Percentiles rank a stretch among this genome's conserved stretches.
These are phyloP conservation scores for Stentor roeselii DNA, from an alignment of 73 alveolate species.

Conservation along the genomic window DNA sequence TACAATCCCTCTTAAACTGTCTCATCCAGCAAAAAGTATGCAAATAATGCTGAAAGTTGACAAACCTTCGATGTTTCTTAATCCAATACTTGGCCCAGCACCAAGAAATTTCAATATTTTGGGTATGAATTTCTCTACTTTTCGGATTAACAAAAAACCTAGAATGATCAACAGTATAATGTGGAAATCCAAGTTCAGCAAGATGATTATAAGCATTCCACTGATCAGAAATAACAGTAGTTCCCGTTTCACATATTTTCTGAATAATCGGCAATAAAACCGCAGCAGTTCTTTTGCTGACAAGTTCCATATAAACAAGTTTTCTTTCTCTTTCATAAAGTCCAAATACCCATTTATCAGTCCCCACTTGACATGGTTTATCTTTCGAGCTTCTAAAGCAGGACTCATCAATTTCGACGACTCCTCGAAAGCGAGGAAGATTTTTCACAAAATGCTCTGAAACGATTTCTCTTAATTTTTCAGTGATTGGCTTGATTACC, in stretches of 20 bases:
- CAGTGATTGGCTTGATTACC: background rate
- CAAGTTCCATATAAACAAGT: constrained; percentile 28
- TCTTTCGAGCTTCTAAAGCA: background rate
- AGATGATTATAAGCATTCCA: constrained; percentile 29
- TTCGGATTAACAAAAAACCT: constrained; percentile 23
- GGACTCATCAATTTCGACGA: constrained; percentile 32
- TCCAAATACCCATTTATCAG: constrained; percentile 29
- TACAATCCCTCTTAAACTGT: constrained; percentile 7
- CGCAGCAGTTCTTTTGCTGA: constrained; percentile 8
- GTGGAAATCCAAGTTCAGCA: constrained; percentile 30
- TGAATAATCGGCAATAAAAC: constrained; percentile 23
- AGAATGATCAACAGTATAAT: constrained; percentile 30
- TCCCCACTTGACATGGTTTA: background rate
- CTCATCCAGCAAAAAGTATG: constrained; percentile 27
- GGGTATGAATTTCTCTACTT: constrained; percentile 30
- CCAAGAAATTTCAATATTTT: constrained; percentile 31
- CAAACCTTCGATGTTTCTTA: background rate
- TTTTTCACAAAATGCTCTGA: background rate
- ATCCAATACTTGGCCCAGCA: constrained; percentile 27
- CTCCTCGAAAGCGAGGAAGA: constrained; percentile 17
- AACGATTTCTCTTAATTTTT: background rate
- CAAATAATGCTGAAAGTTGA: constrained; percentile 1
- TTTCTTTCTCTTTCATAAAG: constrained; percentile 26
- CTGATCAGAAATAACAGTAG: constrained; percentile 29
- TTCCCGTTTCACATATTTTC: constrained; percentile 16